These are phyloP conservation scores for Alternaria panax DNA, from an alignment of 2,329 filamentous ascomycete genomes.

Conservation along the genomic window DNA sequence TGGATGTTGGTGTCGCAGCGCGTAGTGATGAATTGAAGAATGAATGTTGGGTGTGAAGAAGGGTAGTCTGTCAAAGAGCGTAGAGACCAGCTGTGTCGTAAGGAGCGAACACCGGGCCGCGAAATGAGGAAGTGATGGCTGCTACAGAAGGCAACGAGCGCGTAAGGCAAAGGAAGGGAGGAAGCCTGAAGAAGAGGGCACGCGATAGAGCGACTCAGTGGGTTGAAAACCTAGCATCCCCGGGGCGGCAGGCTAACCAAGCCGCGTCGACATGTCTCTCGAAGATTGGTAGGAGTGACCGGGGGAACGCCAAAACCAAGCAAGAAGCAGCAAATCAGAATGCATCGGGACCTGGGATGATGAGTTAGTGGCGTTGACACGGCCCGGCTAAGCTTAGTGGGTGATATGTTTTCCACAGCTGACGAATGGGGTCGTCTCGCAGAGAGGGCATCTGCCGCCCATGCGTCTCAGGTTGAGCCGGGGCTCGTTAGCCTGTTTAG, in stretches of 20 bases:
- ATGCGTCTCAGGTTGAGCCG: slow-evolving; percentile 37
- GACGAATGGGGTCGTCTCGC: slow-evolving; percentile 24
- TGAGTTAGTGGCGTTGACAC: slow-evolving; percentile 16
- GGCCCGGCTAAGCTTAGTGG: slow-evolving; percentile 24
- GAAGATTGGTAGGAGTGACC: slow-evolving; percentile 36
- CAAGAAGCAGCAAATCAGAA: slow-evolving; percentile 29
- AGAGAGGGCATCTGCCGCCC: slow-evolving; percentile 24
- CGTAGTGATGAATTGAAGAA: slow-evolving; percentile 22
- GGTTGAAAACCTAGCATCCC: slow-evolving; percentile 34
- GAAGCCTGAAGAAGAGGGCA: slow-evolving; percentile 33
- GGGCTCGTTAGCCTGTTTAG: slow-evolving; percentile 22
- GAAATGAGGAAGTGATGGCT: slow-evolving; percentile 38
- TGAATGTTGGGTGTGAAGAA: slow-evolving; percentile 27
- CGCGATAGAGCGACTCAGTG: slow-evolving; percentile 21
- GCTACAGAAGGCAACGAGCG: slow-evolving; percentile 34
- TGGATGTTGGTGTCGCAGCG: slow-evolving; percentile 42
- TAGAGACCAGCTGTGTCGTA: slow-evolving; percentile 46
- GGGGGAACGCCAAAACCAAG: slow-evolving; percentile 30
- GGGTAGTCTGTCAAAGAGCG: slow-evolving; percentile 49
- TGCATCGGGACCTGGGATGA: slow-evolving; percentile 11
- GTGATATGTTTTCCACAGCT: slow-evolving; percentile 21
- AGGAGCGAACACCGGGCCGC: slow-evolving; percentile 51
- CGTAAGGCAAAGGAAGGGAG: slow-evolving; percentile 38
- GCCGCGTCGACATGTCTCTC: slow-evolving; percentile 35
- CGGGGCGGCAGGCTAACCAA: slow-evolving; percentile 23